Evolutionary conservation across 129 eudicot species (phyloP).

Genomic region (Artemisia annua): DNA sequence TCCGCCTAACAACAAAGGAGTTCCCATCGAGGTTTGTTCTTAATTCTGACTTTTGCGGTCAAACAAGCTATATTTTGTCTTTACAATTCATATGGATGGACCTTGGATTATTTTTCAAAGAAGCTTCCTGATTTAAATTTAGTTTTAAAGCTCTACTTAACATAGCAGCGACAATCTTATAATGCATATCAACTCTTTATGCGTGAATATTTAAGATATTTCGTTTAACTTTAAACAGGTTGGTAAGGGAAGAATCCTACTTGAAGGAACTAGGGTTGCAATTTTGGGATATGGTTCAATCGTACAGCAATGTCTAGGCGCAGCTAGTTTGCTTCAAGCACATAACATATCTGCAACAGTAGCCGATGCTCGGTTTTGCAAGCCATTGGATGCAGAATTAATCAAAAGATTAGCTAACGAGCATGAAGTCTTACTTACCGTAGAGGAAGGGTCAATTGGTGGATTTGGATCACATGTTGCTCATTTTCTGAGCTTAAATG

Average conservation of each 20-base stretch:
- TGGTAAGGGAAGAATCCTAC: conserved; percentile 70
- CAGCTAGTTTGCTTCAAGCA: conserved; percentile 55
- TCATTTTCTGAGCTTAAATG: conserved; percentile 62
- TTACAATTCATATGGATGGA: neutral
- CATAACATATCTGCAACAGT: conserved; percentile 48
- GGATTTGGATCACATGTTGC: conserved; percentile 81
- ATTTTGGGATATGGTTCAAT: conserved; percentile 70
- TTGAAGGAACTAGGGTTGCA: conserved; percentile 71
- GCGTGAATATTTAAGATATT: neutral
- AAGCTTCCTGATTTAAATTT: too few species aligned
- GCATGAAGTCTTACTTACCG: conserved; percentile 62
- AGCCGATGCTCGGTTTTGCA: conserved; percentile 77
- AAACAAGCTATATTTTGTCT: neutral
- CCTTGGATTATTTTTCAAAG: neutral
- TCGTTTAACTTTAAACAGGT: conserved; percentile 39
- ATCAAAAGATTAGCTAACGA: conserved; percentile 60
- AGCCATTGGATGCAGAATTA: conserved; percentile 65
- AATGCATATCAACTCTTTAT: neutral
- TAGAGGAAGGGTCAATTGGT: conserved; percentile 80
- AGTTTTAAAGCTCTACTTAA: too few species aligned
- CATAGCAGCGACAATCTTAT: too few species aligned
- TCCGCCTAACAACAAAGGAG: conserved; percentile 70
- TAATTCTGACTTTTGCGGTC: neutral
- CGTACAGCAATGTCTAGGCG: conserved; percentile 63
- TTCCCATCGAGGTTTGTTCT: conserved; percentile 64